A percentile compares a stretch with the other conserved stretches of the same genome.
Conservation (phyloP, 257 asterid genomes). For the Nicotiana sylvestris region DNA sequence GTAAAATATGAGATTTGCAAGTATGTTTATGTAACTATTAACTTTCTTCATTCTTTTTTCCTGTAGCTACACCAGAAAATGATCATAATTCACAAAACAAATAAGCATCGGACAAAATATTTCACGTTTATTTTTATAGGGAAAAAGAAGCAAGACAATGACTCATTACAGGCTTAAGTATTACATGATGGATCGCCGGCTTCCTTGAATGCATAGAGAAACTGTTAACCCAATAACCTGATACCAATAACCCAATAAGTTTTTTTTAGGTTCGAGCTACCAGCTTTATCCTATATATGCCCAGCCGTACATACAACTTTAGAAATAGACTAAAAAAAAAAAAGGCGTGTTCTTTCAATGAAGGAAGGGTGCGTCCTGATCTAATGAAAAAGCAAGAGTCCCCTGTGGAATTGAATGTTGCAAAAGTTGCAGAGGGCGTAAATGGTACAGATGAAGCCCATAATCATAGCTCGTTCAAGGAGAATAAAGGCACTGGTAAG, state of each 20-base stretch:
- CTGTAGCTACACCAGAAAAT: neutral
- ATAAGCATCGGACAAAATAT: neutral
- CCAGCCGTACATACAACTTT: no score
- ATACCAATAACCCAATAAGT: no score
- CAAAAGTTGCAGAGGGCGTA: constrained; percentile 31
- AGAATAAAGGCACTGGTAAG: no score
- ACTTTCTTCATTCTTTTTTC: no score
- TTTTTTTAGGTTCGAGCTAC: no score
- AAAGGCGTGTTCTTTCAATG: no score
- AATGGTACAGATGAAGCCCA: constrained; percentile 33
- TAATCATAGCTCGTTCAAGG: constrained; percentile 34
- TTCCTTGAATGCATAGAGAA: constrained; percentile 71
- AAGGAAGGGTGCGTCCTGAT: constrained; percentile 32
- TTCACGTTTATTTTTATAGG: neutral
- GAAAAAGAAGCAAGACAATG: neutral
- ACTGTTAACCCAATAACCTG: constrained; percentile 20
- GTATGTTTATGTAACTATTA: no score
- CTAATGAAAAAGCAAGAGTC: constrained; percentile 31
- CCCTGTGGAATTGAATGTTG: constrained; percentile 26
- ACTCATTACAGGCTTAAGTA: neutral
- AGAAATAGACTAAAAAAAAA: no score
- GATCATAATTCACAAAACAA: neutral
- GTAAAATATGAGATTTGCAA: no score
- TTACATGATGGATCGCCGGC: constrained; percentile 81
- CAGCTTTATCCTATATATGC: no score